A percentile compares a stretch with the other conserved stretches of the same genome.
These are phyloP conservation scores for Taphrina communis DNA, from an alignment of 1,139 yeast genomes.

Conservation along the genomic window DNA sequence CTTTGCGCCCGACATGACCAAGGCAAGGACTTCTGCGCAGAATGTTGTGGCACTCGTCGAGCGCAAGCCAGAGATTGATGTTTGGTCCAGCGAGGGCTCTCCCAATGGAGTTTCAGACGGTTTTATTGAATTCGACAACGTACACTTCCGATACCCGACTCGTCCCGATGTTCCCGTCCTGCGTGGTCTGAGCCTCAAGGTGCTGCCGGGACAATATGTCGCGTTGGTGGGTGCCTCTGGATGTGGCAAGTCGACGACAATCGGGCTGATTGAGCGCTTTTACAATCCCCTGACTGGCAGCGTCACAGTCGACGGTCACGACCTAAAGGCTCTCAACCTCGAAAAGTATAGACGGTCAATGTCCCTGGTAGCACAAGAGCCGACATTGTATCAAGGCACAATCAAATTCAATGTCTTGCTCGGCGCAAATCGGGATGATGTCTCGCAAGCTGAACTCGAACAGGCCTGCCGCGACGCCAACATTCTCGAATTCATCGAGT, in stretches of 20 bases:
- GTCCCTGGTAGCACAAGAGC: slow-evolving; percentile 88
- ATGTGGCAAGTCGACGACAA: slow-evolving; percentile 89
- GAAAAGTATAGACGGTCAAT: slow-evolving; percentile 69
- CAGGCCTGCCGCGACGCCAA: slow-evolving; percentile 80
- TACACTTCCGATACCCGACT: slow-evolving; percentile 82
- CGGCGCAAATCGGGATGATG: slow-evolving; percentile 61
- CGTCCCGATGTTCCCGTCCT: slow-evolving; percentile 77
- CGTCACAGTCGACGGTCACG: slow-evolving; percentile 71
- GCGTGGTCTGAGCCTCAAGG: slow-evolving; percentile 66
- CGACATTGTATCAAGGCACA: slow-evolving; percentile 83
- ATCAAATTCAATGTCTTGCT: slow-evolving; percentile 79
- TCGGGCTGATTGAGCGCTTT: slow-evolving; percentile 78
- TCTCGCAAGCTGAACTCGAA: slow-evolving; percentile 66
- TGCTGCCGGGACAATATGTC: slow-evolving; percentile 81
- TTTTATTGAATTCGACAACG: slow-evolving; percentile 62
- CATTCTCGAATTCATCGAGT: slow-evolving; percentile 74
- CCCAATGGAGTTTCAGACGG: slow-evolving; percentile 47
- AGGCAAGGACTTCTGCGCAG: slow-evolving; percentile 63
- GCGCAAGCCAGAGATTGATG: slow-evolving; percentile 56
- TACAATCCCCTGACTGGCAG: slow-evolving; percentile 75
- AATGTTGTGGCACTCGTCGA: slow-evolving; percentile 59
- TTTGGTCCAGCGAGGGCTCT: slow-evolving; percentile 56
- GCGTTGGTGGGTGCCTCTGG: slow-evolving; percentile 97
- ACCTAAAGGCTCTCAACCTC: slow-evolving; percentile 77
- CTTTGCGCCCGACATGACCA: slow-evolving; percentile 61